These are phyloP conservation scores for Pistacia integerrima DNA, from an alignment of 345 rosid genomes.

Conservation along the genomic window DNA sequence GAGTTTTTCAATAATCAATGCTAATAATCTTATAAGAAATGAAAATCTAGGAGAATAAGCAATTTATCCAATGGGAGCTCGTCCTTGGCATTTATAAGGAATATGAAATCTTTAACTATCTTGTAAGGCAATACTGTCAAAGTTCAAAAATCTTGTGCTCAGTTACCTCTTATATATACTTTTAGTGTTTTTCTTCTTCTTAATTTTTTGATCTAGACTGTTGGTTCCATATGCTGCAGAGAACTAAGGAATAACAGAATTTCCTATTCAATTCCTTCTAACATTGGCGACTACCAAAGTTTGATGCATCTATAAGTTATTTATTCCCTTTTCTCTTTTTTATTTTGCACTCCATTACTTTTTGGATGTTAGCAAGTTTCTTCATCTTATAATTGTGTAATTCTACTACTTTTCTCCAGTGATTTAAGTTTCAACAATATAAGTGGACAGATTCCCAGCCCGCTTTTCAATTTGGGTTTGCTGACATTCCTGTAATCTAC, in stretches of 20 bases:
- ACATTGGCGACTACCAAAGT: conserved; percentile 45
- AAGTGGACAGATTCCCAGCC: conserved; percentile 40
- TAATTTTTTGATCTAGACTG: neutral
- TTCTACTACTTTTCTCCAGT: conserved; percentile 28
- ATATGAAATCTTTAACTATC: conserved; percentile 44
- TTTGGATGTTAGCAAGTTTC: neutral
- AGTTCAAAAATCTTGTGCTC: conserved; percentile 5
- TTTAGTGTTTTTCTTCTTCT: neutral
- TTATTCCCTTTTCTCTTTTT: neutral
- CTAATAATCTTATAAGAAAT: conserved; percentile 14
- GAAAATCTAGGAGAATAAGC: conserved; percentile 58
- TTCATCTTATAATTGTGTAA: neutral
- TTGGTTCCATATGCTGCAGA: conserved; percentile 33
- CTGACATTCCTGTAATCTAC: conserved; percentile 54
- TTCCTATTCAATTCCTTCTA: conserved; percentile 58
- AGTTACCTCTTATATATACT: no score
- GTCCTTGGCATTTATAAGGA: conserved; percentile 48
- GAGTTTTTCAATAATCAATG: neutral
- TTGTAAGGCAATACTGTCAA: conserved; percentile 40
- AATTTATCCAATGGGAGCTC: conserved; percentile 57
- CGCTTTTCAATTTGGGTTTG: conserved; percentile 38
- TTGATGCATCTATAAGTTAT: conserved; percentile 57
- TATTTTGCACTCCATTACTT: no score
- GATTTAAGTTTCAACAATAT: conserved; percentile 67
- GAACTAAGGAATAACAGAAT: conserved; percentile 54